phyloP scores from a whole-genome alignment of 2,329 filamentous ascomycete genomes.

The Raffaelea arxii region DNA sequence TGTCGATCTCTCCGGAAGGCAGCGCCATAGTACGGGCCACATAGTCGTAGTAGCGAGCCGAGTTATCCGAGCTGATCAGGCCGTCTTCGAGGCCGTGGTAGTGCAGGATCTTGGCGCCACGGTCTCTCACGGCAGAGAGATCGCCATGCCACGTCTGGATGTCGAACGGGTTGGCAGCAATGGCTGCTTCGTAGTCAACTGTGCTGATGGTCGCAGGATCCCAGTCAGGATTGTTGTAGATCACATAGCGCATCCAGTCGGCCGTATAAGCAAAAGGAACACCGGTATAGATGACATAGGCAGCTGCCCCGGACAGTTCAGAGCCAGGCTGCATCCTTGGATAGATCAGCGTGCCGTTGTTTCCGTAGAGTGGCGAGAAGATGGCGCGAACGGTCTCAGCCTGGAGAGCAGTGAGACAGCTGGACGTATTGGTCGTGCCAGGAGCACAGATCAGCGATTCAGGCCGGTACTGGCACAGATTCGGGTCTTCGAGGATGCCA shows the following conservation, averaged over 20 bases:
- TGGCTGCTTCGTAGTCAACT: neutral
- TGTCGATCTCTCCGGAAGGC: constrained; percentile 17
- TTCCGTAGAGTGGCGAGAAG: neutral
- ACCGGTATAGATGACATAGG: neutral
- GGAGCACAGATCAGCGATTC: neutral
- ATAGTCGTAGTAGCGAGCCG: neutral
- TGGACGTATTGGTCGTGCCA: neutral
- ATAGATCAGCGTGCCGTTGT: neutral
- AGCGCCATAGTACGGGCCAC: constrained; percentile 34
- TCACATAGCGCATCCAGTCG: neutral
- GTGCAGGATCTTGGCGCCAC: neutral
- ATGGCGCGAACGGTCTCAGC: neutral
- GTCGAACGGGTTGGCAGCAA: neutral
- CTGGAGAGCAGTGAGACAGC: neutral
- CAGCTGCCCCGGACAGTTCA: constrained; percentile 1
- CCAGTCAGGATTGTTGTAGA: neutral
- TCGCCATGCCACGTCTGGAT: neutral
- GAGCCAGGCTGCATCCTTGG: neutral
- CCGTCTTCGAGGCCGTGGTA: neutral
- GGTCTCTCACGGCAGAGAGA: neutral
- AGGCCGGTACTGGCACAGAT: neutral
- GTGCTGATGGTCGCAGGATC: neutral
- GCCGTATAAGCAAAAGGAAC: neutral
- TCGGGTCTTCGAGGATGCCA: neutral
- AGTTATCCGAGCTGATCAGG: neutral